Conservation (phyloP, 148 eudicot genomes). For the Amaranthus cruentus region DNA sequence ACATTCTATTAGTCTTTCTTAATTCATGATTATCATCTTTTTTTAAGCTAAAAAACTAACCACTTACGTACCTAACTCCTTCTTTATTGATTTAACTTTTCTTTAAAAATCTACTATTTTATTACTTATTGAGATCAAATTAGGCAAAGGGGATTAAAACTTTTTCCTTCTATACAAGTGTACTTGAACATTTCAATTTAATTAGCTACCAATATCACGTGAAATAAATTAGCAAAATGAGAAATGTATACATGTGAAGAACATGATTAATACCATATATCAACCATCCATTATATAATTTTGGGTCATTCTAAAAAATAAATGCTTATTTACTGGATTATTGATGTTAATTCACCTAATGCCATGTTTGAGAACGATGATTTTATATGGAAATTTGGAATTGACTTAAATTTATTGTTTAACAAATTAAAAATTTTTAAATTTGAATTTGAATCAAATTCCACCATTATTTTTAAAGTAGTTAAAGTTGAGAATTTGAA, state of each 20-base stretch:
- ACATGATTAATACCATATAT: conserved; percentile 2
- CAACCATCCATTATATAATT: neutral
- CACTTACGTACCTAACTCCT: neutral
- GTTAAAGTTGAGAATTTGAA: no score
- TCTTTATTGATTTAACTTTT: neutral
- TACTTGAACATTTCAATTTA: neutral
- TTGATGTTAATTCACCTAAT: no score
- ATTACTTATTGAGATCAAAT: neutral
- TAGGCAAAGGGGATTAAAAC: neutral
- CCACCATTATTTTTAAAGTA: no score
- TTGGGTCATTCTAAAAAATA: no score
- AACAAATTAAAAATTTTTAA: no score
- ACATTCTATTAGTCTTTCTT: neutral
- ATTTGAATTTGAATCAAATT: no score
- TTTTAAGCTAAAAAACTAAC: neutral
- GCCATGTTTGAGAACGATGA: no score
- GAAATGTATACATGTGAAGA: conserved; percentile 4
- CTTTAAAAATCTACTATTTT: no score
- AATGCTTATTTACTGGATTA: no score
- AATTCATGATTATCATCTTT: neutral
- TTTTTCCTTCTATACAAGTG: no score
- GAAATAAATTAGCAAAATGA: neutral
- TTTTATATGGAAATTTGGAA: no score
- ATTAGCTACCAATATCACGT: neutral
- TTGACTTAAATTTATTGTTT: no score